Conservation (phyloP, 2,329 filamentous ascomycete species). For the Colletotrichum sp. region DNA sequence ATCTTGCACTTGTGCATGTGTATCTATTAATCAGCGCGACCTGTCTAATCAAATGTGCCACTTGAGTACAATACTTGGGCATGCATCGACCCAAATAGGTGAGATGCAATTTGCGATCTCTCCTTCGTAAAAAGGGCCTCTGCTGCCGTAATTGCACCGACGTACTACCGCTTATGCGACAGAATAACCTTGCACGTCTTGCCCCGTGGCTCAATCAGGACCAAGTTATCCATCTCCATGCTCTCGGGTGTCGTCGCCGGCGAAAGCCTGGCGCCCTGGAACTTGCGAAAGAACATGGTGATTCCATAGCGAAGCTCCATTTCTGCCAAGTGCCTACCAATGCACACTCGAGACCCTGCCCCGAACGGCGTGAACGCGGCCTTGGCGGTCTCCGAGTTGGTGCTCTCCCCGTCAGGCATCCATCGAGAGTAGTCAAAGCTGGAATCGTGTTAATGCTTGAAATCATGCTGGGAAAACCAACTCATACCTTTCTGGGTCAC, state of each 20-base stretch:
- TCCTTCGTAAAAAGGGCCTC: background rate
- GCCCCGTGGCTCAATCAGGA: background rate
- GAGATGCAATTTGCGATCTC: background rate
- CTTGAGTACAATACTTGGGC: background rate
- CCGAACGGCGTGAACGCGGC: conserved; percentile 58
- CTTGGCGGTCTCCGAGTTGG: conserved; percentile 38
- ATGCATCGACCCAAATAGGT: background rate
- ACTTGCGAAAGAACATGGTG: conserved; percentile 56
- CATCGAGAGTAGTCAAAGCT: background rate
- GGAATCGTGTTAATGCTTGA: background rate
- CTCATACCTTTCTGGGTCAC: conserved; percentile 36
- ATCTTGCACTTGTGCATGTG: background rate
- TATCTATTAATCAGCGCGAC: fast-evolving
- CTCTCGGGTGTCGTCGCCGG: conserved; percentile 22
- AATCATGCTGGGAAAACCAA: too few relatives aligned
- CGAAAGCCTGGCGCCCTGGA: conserved; percentile 34
- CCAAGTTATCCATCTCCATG: background rate
- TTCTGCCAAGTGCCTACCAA: conserved; percentile 61
- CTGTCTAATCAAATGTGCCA: background rate
- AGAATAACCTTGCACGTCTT: background rate
- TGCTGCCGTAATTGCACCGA: fast-evolving
- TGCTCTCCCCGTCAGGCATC: conserved; percentile 22
- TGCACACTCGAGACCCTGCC: conserved; percentile 51
- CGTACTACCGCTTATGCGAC: background rate
- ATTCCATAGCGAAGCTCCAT: conserved; percentile 60